Percentiles rank a stretch among this genome's conserved stretches.
Conservation (phyloP, 1,139 yeast species). For the Zygosaccharomyces sapae region DNA sequence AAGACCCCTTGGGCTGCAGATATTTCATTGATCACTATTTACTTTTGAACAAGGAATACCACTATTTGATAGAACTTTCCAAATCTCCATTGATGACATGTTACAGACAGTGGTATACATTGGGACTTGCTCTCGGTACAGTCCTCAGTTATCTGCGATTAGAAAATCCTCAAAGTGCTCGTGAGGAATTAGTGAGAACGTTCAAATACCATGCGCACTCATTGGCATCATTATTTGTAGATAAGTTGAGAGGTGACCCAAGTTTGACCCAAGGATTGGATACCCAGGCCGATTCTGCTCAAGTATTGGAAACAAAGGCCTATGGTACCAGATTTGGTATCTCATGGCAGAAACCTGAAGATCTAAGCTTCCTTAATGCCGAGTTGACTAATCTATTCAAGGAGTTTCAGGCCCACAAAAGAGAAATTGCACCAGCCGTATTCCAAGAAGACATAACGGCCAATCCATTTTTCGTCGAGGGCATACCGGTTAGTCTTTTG, state of each 20-base stretch:
- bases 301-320: conserved; percentile 27
- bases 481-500: conserved; percentile 55
- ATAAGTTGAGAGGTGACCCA: conserved; percentile 27
- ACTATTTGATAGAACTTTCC: conserved; percentile 54
- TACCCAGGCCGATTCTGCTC: conserved; percentile 30
- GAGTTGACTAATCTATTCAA: conserved; percentile 42
- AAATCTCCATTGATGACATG: conserved; percentile 53
- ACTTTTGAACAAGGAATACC: conserved; percentile 59
- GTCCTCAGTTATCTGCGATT: conserved; percentile 55
- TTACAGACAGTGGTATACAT: conserved; percentile 65
- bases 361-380: conserved; percentile 47
- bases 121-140: conserved; percentile 65
- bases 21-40: conserved; percentile 80
- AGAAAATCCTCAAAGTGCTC: conserved; percentile 44
- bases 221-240: conserved; percentile 22
- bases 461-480: conserved; percentile 30
- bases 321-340: conserved; percentile 29
- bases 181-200: conserved; percentile 46
- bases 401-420: conserved; percentile 16
- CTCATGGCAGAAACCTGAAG: conserved; percentile 33
- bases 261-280: conserved; percentile 9
- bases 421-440: conserved; percentile 14
- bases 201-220: conserved; percentile 56
- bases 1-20: conserved; percentile 82
- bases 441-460: conserved; percentile 1